A percentile compares a stretch with the other conserved stretches of the same genome.
These are phyloP conservation scores for Penicillium goetzii DNA, from an alignment of 495 filamentous ascomycete species.

Conservation along the genomic window DNA sequence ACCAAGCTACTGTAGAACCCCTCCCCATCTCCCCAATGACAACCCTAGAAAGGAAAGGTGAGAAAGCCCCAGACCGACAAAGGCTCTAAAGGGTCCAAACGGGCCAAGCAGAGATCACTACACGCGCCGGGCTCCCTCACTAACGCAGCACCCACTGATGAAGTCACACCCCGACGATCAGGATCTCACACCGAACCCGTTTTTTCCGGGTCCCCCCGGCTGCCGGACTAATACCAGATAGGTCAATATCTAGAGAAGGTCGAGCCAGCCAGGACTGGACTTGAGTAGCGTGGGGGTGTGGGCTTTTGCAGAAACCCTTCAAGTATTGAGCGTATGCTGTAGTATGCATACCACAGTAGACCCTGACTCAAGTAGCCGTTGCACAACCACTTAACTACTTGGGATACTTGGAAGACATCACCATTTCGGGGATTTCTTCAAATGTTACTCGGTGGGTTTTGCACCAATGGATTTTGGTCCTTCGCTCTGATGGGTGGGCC, in stretches of 20 bases:
- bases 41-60: background rate
- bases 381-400: background rate
- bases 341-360: background rate
- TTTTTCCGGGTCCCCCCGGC: constrained; percentile 1
- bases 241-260: constrained; percentile 23
- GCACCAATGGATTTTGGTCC: background rate
- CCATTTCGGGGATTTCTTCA: background rate
- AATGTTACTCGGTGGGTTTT: background rate
- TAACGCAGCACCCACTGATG: background rate
- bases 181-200: background rate
- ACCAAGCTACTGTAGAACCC: background rate
- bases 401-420: background rate
- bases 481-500: background rate
- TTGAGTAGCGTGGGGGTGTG: background rate
- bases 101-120: background rate
- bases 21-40: background rate
- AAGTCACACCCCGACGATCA: background rate
- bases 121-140: background rate
- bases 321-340: background rate
- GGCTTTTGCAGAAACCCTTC: background rate
- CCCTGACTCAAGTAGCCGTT: background rate
- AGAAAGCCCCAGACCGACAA: background rate
- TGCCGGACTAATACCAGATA: constrained; percentile 22
- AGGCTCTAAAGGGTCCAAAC: background rate
- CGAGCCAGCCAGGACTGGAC: background rate